Evolutionary conservation across 768 basidiomycete species (phyloP).

Genomic region (Lactarius akahatsu): DNA sequence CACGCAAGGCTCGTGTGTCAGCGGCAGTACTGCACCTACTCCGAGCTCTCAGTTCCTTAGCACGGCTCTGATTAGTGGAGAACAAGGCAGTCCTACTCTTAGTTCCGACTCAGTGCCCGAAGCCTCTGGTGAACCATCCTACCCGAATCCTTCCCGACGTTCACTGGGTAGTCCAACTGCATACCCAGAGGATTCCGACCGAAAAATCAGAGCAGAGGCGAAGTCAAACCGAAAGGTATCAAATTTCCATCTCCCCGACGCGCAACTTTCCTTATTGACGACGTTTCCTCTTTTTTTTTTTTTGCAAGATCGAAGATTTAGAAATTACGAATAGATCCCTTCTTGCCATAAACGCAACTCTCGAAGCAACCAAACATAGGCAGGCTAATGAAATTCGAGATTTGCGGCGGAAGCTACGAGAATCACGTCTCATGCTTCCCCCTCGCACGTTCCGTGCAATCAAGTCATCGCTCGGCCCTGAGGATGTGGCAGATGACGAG

Average conservation of each 20-base stretch:
- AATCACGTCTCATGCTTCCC: constrained; percentile 75
- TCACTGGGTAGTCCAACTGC: constrained; percentile 6
- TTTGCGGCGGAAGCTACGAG: constrained; percentile 76
- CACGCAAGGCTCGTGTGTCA: constrained; percentile 40
- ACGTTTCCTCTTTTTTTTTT: not conserved
- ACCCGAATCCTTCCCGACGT: constrained; percentile 14
- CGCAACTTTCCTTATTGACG: constrained; percentile 5
- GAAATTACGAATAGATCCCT: constrained; percentile 89
- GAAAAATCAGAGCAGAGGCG: constrained; percentile 64
- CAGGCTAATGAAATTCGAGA: constrained; percentile 87
- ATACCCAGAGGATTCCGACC: constrained; percentile 39
- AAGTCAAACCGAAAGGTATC: constrained; percentile 85
- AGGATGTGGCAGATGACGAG: constrained; percentile 44
- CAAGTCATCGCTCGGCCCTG: constrained; percentile 48
- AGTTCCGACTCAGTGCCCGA: constrained; percentile 1
- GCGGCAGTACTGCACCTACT: constrained; percentile 42
- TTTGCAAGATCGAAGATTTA: constrained; percentile 82
- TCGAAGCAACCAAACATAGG: constrained; percentile 76
- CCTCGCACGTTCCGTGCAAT: constrained; percentile 59
- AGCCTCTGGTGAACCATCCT: constrained; percentile 10
- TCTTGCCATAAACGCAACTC: constrained; percentile 76
- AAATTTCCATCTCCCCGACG: constrained; percentile 18
- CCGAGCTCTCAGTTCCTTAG: constrained; percentile 45
- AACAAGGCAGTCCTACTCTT: constrained; percentile 1
- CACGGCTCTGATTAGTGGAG: not conserved